phyloP scores from a whole-genome alignment of 176 grass and related monocot genomes.

The Aegilops bicornis region DNA sequence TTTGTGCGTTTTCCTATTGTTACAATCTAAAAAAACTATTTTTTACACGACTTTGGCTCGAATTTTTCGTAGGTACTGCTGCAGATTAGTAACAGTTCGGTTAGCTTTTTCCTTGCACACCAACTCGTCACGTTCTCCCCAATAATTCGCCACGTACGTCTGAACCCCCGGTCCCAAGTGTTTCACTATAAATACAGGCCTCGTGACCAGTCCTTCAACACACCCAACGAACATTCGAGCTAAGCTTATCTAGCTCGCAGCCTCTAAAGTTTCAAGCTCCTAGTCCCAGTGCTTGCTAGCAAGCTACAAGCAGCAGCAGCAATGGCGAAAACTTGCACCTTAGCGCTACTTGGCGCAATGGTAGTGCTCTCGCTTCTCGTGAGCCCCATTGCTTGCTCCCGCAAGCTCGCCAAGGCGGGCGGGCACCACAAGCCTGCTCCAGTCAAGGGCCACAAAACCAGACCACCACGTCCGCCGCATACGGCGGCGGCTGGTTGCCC shows the following conservation, averaged over 20 bases:
- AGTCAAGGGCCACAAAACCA: constrained; percentile 16
- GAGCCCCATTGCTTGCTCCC: constrained; percentile 47
- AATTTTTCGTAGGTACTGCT: constrained; percentile 12
- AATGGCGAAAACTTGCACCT: constrained; percentile 41
- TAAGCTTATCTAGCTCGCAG: constrained; percentile 21
- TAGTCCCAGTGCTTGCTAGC: not conserved
- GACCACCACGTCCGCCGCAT: constrained; percentile 5
- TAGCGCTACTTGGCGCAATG: constrained; percentile 22
- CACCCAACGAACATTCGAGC: constrained; percentile 37
- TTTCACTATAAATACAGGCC: constrained; percentile 37
- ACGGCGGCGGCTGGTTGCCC: constrained; percentile 41
- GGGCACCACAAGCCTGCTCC: not conserved
- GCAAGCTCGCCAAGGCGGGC: constrained; percentile 24
- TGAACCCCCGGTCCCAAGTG: not conserved
- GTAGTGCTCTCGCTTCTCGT: constrained; percentile 38
- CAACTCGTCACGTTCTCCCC: constrained; percentile 52
- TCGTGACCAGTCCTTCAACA: constrained; percentile 23
- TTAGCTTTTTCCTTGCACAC: constrained; percentile 16
- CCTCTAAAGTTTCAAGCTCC: not conserved
- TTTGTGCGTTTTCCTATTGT: constrained; percentile 11
- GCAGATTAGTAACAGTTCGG: not conserved
- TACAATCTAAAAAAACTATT: not conserved
- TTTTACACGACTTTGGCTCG: not conserved
- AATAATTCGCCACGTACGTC: constrained; percentile 39
- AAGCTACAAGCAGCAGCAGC: constrained; percentile 10